Percentiles rank a stretch among this genome's conserved stretches.
phyloP scores from a whole-genome alignment of 2,329 filamentous ascomycete species.

The Myriosclerotinia scirpicola region DNA sequence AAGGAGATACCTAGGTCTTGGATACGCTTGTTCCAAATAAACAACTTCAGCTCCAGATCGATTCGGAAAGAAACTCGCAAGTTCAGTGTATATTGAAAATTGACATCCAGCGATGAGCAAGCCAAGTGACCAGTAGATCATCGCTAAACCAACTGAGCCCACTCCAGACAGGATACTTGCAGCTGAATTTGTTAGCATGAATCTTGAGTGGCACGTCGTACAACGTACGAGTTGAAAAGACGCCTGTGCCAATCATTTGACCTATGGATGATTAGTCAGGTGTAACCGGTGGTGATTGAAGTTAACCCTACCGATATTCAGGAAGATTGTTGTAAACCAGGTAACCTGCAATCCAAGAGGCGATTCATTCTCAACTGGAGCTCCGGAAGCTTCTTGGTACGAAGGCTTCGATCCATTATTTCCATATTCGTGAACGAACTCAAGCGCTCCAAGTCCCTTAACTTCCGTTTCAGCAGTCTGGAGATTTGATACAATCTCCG shows the following conservation, averaged over 20 bases:
- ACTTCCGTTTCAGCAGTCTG: not conserved
- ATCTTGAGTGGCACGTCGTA: not conserved
- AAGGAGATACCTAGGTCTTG: conserved; percentile 62
- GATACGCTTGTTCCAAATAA: conserved; percentile 67
- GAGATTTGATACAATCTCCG: not conserved
- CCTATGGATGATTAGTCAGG: not conserved
- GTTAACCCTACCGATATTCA: conserved; percentile 51
- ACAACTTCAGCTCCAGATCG: conserved; percentile 66
- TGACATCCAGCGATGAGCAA: conserved; percentile 57
- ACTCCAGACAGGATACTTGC: conserved; percentile 57
- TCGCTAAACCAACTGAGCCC: conserved; percentile 60
- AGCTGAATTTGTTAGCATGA: conserved; percentile 44
- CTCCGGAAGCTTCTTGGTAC: conserved; percentile 58
- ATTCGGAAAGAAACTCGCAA: conserved; percentile 64
- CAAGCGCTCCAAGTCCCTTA: conserved; percentile 23
- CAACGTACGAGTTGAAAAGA: conserved; percentile 60
- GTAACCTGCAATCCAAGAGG: conserved; percentile 61
- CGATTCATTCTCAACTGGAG: conserved; percentile 58
- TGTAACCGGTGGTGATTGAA: no score
- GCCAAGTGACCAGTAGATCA: conserved; percentile 66
- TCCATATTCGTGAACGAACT: conserved; percentile 38
- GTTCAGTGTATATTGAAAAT: conserved; percentile 62
- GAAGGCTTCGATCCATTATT: conserved; percentile 49
- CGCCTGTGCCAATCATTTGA: conserved; percentile 42
- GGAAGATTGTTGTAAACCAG: conserved; percentile 55